Percentiles rank a stretch among this genome's conserved stretches.
Evolutionary conservation across 768 basidiomycete species (phyloP).

Genomic region (Boletus eberwhitei): DNA sequence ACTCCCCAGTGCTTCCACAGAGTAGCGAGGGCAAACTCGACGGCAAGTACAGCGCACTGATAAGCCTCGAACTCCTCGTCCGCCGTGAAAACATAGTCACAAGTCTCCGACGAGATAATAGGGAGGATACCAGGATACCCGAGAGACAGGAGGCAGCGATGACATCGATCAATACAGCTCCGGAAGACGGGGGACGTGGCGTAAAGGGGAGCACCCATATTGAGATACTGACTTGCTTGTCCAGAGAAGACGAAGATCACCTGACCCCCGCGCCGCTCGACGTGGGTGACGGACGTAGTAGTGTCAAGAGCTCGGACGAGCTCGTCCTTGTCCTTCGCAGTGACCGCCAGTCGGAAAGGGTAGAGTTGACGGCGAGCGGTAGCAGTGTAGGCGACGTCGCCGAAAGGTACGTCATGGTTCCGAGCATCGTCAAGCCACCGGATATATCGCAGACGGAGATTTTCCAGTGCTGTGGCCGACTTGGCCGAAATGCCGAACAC

Average conservation of each 20-base stretch:
- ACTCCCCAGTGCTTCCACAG: slow-evolving; percentile 74
- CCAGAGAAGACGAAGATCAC: slow-evolving; percentile 72
- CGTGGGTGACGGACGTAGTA: slow-evolving; percentile 36
- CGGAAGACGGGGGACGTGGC: slow-evolving; percentile 45
- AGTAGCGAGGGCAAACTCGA: slow-evolving; percentile 59
- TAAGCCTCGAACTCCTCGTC: slow-evolving; percentile 42
- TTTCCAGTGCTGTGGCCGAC: slow-evolving; percentile 43
- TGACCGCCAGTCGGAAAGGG: slow-evolving; percentile 48
- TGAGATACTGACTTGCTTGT: slow-evolving; percentile 63
- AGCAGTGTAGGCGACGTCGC: slow-evolving; percentile 63
- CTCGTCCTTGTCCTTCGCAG: slow-evolving; percentile 42
- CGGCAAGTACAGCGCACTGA: slow-evolving; percentile 55
- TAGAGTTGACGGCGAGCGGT: slow-evolving; percentile 64
- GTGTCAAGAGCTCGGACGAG: slow-evolving; percentile 43
- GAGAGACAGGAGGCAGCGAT: slow-evolving; percentile 43
- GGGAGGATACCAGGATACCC: slow-evolving; percentile 52
- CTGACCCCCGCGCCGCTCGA: slow-evolving; percentile 26
- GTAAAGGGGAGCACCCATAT: slow-evolving; percentile 63
- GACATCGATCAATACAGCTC: slow-evolving; percentile 54
- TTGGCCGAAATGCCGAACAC: slow-evolving; percentile 66
- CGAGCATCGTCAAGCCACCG: slow-evolving; percentile 41
- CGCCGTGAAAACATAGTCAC: slow-evolving; percentile 19
- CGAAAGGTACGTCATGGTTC: slow-evolving; percentile 27
- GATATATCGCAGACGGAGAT: slow-evolving; percentile 46
- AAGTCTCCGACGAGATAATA: slow-evolving; percentile 35